Conservation (phyloP, 139 green algal species). For the Tetradesmus obliquus region DNA sequence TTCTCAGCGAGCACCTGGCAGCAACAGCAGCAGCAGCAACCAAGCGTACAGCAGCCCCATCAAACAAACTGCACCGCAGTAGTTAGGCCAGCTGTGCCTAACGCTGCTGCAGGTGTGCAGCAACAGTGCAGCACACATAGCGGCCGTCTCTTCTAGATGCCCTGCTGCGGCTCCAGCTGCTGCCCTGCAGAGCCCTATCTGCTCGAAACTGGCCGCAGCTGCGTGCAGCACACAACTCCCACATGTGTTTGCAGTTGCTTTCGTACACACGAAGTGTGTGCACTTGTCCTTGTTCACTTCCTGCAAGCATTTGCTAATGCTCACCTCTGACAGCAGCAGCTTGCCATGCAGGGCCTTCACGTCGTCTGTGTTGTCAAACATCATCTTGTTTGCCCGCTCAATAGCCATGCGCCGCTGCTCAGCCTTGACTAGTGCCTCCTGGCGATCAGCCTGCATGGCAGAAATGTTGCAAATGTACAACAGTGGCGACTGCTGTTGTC, state of each 20-base stretch:
- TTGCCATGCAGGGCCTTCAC: slow-evolving; percentile 68
- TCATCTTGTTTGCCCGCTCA: slow-evolving; percentile 82
- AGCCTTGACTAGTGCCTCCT: slow-evolving; percentile 63
- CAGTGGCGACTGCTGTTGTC: too few relatives aligned
- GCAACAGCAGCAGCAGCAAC: neutral
- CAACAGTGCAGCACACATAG: too few relatives aligned
- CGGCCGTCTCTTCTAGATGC: too few relatives aligned
- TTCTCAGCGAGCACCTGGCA: slow-evolving; percentile 66
- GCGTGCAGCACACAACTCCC: neutral
- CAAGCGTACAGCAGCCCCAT: neutral
- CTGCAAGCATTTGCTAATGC: neutral
- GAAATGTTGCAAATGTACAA: too few relatives aligned
- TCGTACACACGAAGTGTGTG: neutral
- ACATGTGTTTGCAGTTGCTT: neutral
- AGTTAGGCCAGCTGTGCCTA: too few relatives aligned
- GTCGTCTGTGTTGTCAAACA: slow-evolving; percentile 80
- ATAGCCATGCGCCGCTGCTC: slow-evolving; percentile 71
- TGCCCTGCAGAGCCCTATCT: too few relatives aligned
- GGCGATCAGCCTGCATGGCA: slow-evolving; percentile 66
- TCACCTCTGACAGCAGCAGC: slow-evolving; percentile 74
- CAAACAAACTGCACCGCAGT: neutral
- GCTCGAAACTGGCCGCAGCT: neutral
- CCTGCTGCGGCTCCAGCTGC: too few relatives aligned
- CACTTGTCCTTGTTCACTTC: neutral
- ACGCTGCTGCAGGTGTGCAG: too few relatives aligned